phyloP scores from a whole-genome alignment of 129 eudicot genomes.

The Artemisia tridentata region DNA sequence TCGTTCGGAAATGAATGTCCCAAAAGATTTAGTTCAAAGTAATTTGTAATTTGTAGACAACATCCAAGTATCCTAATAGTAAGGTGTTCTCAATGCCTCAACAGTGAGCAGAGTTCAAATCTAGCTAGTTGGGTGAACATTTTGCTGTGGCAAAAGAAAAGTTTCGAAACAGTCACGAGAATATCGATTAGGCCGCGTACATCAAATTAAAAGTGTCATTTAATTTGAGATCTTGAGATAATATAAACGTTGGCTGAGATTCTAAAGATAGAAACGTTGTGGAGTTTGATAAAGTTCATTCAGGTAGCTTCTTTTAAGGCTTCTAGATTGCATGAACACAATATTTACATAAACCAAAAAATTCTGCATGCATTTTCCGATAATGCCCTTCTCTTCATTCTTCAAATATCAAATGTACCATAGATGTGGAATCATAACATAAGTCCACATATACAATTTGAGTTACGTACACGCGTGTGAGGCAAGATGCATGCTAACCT shows the following conservation, averaged over 20 bases:
- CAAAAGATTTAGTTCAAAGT: too few relatives aligned
- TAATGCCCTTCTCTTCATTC: slow-evolving; percentile 41
- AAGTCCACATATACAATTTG: too few relatives aligned
- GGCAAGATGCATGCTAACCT: too few relatives aligned
- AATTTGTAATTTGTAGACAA: too few relatives aligned
- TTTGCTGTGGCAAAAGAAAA: too few relatives aligned
- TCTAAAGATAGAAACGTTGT: slow-evolving; percentile 41
- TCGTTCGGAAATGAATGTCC: too few relatives aligned
- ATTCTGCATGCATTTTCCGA: slow-evolving; percentile 44
- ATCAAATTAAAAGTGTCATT: background rate
- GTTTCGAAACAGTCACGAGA: too few relatives aligned
- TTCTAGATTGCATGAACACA: slow-evolving; percentile 52
- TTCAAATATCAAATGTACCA: slow-evolving; percentile 21
- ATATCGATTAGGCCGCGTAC: background rate
- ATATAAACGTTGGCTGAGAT: slow-evolving; percentile 22
- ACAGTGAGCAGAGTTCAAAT: too few relatives aligned
- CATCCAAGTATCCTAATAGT: too few relatives aligned
- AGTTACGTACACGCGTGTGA: too few relatives aligned
- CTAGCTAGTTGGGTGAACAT: too few relatives aligned
- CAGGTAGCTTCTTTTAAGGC: slow-evolving; percentile 63
- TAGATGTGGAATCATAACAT: background rate
- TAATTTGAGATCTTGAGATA: background rate
- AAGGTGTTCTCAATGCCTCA: too few relatives aligned
- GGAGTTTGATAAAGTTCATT: slow-evolving; percentile 66
- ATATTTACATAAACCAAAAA: slow-evolving; percentile 58